These are phyloP conservation scores for Xylogone sp. DNA, from an alignment of 2,329 filamentous ascomycete genomes.

Conservation along the genomic window DNA sequence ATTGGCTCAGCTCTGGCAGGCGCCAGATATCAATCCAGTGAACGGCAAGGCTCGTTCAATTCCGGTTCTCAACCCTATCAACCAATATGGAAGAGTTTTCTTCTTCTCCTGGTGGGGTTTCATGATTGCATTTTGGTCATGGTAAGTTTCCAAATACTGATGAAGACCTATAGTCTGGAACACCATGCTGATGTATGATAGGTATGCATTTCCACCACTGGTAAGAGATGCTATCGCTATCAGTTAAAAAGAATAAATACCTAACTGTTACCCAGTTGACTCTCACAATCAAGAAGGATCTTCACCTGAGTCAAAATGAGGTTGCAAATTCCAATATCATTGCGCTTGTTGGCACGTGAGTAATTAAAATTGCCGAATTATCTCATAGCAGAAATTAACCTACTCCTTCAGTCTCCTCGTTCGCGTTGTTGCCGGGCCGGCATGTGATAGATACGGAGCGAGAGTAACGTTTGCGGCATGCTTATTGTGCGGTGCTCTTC, in stretches of 20 bases:
- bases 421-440: conserved; percentile 69
- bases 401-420: conserved; percentile 52
- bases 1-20: conserved; percentile 23
- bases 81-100: conserved; percentile 78
- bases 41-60: conserved; percentile 77
- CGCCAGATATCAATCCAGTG: conserved; percentile 76
- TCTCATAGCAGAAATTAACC: conserved; percentile 4
- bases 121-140: conserved; percentile 82
- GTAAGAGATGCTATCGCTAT: conserved; percentile 40
- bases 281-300: conserved; percentile 73
- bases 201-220: conserved; percentile 84
- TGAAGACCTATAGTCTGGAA: background rate
- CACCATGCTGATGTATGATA: conserved; percentile 1
- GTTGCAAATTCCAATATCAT: conserved; percentile 87
- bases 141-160: too few relatives aligned
- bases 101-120: conserved; percentile 85
- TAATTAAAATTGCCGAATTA: conserved; percentile 5
- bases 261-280: conserved; percentile 44
- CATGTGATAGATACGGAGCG: conserved; percentile 79
- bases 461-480: conserved; percentile 72
- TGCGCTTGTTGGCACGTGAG: conserved; percentile 64
- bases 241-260: background rate
- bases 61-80: conserved; percentile 70
- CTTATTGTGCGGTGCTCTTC: conserved; percentile 71
- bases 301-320: conserved; percentile 63